Evolutionary conservation across 169 alveolate species (phyloP).

Genomic region (Babesia divergens): DNA sequence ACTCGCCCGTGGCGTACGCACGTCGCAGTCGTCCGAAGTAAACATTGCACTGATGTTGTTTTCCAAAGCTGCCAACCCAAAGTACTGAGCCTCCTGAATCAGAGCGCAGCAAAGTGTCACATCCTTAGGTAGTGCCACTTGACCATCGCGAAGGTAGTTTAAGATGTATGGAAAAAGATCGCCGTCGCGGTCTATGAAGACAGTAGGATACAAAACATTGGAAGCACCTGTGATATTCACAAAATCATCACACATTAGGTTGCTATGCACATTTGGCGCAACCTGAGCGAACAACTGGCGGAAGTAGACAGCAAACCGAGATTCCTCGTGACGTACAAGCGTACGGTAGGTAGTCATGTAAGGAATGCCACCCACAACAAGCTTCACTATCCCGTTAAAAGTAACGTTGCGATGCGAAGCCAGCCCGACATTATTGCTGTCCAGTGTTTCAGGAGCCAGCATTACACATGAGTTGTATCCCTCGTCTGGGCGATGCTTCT

Average conservation of each 20-base stretch:
- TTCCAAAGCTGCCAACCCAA: constrained; percentile 15
- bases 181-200: constrained; percentile 65
- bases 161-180: constrained; percentile 25
- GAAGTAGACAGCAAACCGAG: constrained; percentile 28
- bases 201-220: constrained; percentile 17
- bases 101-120: constrained; percentile 10
- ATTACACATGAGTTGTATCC: background rate
- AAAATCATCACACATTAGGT: background rate
- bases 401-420: background rate
- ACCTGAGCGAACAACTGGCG: constrained; percentile 17
- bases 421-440: background rate
- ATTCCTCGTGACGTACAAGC: constrained; percentile 3
- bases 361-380: constrained; percentile 58
- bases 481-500: constrained; percentile 21
- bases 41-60: background rate
- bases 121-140: constrained; percentile 46
- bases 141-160: constrained; percentile 54
- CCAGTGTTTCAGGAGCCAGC: background rate
- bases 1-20: background rate
- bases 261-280: background rate
- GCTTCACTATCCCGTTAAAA: constrained; percentile 23
- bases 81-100: constrained; percentile 53
- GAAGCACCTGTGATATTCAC: constrained; percentile 2
- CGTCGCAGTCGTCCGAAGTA: background rate
- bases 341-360: constrained; percentile 55